Conservation (phyloP, 2,329 filamentous ascomycete genomes). For the Scedosporium boydii region DNA sequence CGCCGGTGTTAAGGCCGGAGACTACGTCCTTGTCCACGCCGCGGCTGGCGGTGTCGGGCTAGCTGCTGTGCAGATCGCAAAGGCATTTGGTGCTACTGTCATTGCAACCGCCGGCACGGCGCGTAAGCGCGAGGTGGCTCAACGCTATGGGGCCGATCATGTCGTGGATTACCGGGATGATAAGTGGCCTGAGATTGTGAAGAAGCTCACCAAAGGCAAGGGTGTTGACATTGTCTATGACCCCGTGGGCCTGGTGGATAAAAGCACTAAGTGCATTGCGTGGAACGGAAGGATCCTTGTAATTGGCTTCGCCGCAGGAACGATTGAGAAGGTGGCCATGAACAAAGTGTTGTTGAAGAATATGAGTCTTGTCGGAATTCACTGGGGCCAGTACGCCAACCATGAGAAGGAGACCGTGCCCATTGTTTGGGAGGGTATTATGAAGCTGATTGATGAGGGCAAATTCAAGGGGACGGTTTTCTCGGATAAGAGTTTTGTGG, state of each 20-base stretch:
- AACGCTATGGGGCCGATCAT: slow-evolving; percentile 75
- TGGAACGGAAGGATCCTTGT: slow-evolving; percentile 88
- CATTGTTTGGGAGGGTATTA: slow-evolving; percentile 74
- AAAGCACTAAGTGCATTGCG: slow-evolving; percentile 80
- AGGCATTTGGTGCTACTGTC: slow-evolving; percentile 85
- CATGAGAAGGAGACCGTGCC: slow-evolving; percentile 63
- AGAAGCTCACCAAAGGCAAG: slow-evolving; percentile 64
- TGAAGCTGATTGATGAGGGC: slow-evolving; percentile 63
- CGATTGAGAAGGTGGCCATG: slow-evolving; percentile 84
- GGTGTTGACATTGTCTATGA: slow-evolving; percentile 93
- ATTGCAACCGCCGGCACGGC: slow-evolving; percentile 79
- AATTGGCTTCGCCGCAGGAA: slow-evolving; percentile 67
- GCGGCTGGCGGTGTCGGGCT: slow-evolving; percentile 87
- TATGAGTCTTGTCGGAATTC: slow-evolving; percentile 77
- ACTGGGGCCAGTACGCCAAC: slow-evolving; percentile 79
- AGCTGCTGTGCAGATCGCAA: slow-evolving; percentile 85
- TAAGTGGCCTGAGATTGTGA: slow-evolving; percentile 59
- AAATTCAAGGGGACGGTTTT: slow-evolving; percentile 79
- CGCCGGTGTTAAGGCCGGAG: slow-evolving; percentile 67
- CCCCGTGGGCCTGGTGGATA: slow-evolving; percentile 81
- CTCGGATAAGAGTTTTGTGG: slow-evolving; percentile 71
- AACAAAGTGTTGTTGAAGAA: slow-evolving; percentile 93
- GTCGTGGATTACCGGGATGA: slow-evolving; percentile 64
- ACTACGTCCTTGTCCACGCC: slow-evolving; percentile 84
- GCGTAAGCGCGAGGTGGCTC: slow-evolving; percentile 72